Conservation (phyloP, 306 rosid species). For the Dicorynia guianensis region DNA sequence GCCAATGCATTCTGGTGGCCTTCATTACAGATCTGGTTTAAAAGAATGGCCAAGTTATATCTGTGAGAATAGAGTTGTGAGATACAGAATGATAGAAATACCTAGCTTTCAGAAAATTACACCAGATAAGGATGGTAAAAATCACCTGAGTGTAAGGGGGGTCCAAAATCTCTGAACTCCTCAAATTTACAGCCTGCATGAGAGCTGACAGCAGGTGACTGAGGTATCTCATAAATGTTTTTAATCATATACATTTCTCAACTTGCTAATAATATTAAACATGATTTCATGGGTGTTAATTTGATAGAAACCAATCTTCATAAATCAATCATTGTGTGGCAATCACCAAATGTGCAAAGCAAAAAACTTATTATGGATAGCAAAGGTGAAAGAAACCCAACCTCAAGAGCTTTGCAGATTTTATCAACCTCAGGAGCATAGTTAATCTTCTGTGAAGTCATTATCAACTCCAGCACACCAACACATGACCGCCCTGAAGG, state of each 20-base stretch:
- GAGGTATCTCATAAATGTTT: constrained; percentile 38
- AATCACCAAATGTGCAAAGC: constrained; percentile 30
- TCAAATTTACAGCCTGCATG: constrained; percentile 85
- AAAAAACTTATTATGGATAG: constrained; percentile 16
- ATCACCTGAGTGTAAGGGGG: constrained; percentile 73
- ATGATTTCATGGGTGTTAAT: constrained; percentile 2
- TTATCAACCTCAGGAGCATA: constrained; percentile 90
- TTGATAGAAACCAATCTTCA: not conserved
- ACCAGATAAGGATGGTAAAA: constrained; percentile 40
- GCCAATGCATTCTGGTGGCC: constrained; percentile 79
- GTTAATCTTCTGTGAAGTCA: constrained; percentile 79
- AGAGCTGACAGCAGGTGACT: constrained; percentile 48
- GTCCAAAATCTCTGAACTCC: constrained; percentile 75
- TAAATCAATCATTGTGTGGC: constrained; percentile 6
- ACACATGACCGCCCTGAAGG: constrained; percentile 73
- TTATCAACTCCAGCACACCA: constrained; percentile 85
- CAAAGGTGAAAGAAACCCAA: constrained; percentile 48
- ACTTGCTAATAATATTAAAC: constrained; percentile 4
- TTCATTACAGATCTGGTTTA: constrained; percentile 87
- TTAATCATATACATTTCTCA: constrained; percentile 2
- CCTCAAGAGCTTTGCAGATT: constrained; percentile 96
- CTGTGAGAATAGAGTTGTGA: constrained; percentile 70
- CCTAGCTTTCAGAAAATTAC: constrained; percentile 31
- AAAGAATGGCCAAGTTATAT: constrained; percentile 85
- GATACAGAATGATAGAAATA: constrained; percentile 44